Conservation (phyloP, 805 yeast genomes). For the Schwanniomyces sp. region DNA sequence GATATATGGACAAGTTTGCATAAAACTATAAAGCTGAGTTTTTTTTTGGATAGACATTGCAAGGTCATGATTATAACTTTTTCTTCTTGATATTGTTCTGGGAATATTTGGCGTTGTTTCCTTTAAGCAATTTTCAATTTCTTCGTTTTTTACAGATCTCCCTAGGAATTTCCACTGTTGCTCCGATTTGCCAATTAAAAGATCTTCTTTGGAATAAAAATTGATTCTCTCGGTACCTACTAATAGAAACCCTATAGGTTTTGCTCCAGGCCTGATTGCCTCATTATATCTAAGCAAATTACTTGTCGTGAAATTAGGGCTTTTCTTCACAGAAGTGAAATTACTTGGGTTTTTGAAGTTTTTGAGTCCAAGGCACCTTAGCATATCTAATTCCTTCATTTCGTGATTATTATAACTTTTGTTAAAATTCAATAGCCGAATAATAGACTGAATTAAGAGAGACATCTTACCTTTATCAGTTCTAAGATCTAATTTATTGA, state of each 20-base stretch:
- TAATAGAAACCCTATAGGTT: slow-evolving; percentile 14
- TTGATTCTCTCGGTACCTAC: slow-evolving; percentile 12
- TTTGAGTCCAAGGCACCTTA: slow-evolving; percentile 19
- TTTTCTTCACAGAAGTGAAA: slow-evolving; percentile 23
- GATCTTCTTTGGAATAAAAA: slow-evolving; percentile 19
- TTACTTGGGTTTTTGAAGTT: slow-evolving; percentile 24
- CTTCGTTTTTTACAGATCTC: slow-evolving; percentile 21
- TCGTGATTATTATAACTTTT: slow-evolving; percentile 3
- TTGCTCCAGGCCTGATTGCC: slow-evolving; percentile 10
- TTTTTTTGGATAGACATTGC: slow-evolving; percentile 14
- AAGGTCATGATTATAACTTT: slow-evolving; percentile 4
- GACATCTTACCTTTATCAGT: slow-evolving; percentile 25
- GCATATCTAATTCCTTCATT: slow-evolving; percentile 17
- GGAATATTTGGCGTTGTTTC: slow-evolving; percentile 15
- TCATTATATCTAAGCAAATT: slow-evolving; percentile 27
- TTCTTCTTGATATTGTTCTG: slow-evolving; percentile 19
- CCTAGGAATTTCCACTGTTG: slow-evolving; percentile 37
- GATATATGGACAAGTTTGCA: slow-evolving; percentile 28
- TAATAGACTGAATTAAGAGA: slow-evolving; percentile 22
- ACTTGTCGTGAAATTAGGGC: slow-evolving; percentile 24
- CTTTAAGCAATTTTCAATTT: slow-evolving; percentile 18
- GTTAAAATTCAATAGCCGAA: slow-evolving; percentile 16
- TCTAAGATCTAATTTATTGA: slow-evolving; percentile 24
- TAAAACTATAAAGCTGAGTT: slow-evolving; percentile 22
- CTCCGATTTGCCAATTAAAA: slow-evolving; percentile 28